phyloP scores from a whole-genome alignment of 2,329 filamentous ascomycete genomes.

The Aspergillus ruber region DNA sequence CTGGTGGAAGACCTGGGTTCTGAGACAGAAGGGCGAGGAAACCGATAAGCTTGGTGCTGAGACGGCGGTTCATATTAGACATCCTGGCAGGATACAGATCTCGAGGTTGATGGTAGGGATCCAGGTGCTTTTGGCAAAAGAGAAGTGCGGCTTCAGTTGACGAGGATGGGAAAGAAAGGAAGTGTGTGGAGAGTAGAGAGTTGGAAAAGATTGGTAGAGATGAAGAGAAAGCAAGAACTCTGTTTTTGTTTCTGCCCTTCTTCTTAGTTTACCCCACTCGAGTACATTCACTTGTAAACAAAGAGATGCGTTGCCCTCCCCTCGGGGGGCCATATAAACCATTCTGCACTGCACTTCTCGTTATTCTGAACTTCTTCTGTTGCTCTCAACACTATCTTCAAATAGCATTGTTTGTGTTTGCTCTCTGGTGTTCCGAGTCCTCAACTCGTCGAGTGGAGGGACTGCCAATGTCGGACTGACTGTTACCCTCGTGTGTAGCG shows the following conservation, averaged over 20 bases:
- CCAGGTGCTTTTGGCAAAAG: neutral
- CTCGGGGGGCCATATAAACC: neutral
- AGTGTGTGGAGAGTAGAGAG: neutral
- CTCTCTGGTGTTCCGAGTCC: neutral
- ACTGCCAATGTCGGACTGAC: neutral
- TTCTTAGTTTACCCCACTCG: neutral
- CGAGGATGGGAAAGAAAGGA: neutral
- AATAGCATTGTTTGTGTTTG: slow-evolving; percentile 3
- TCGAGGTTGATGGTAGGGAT: neutral
- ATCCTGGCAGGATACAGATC: neutral
- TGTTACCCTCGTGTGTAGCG: neutral
- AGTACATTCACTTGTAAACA: slow-evolving; percentile 10
- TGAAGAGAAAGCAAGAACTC: slow-evolving; percentile 1
- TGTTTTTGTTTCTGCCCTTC: neutral
- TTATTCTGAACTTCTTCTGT: slow-evolving; percentile 1
- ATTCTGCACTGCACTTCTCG: too few species aligned
- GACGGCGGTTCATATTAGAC: neutral
- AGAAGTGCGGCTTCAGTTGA: neutral
- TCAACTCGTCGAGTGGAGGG: neutral
- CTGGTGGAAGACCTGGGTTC: slow-evolving; percentile 3
- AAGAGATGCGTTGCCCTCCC: slow-evolving; percentile 13
- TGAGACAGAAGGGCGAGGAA: slow-evolving; percentile 6
- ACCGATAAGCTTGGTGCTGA: slow-evolving; percentile 3
- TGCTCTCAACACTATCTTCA: slow-evolving; percentile 3
- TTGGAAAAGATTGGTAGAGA: neutral